Base-by-base conservation (phyloP, 23 red algal species). In the Cyanidiococcus yangmingshanensis region DNA sequence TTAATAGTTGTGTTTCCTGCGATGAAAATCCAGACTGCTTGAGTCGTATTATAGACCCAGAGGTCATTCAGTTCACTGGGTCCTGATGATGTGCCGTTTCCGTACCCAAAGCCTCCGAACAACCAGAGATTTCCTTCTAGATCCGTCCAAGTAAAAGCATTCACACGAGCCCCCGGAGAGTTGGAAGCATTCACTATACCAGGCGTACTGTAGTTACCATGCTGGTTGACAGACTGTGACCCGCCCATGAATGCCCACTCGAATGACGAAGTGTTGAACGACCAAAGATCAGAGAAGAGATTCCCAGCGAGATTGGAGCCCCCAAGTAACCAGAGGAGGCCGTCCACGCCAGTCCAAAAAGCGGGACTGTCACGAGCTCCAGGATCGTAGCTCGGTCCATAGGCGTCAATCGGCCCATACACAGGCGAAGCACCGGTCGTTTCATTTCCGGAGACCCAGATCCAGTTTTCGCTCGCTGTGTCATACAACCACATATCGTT, bases 401-500 rank as follows among this genome's bases (percentile, higher is more conserved):
- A 35, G n/a, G 32, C 32, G 63, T 35, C 63, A 27, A 27, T 71
- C n/a, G 21, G n/a, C n/a, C n/a, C 32, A 29, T 71, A 71, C 3
- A 71, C 63, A 30, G n/a, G n/a, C 7, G n/a, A 29, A 71, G 63
- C 63, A 35, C 32, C 32, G 7, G 32, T 35, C 7, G 63, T 71
- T 25, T 71, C 63, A 30, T 30, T 71, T 7, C 63, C 63, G n/a
- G 12, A 7, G 12, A 71, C 32, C 63, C 63, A 71, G n/a, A 29
- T 71, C 63, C 63, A 71, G 21, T 27, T 17, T 25, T 7, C 32
- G 63, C n/a, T 32, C 63, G 7, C 32, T 7, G 21, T 32, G 32
- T 71, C 63, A 29, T 71, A 71, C 27, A 71, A 7, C 63, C 63
- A 71, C 63, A 71, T 32, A 30, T 71, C 63, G 63, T 71, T 71